Evolutionary conservation across 805 yeast genomes (phyloP), one percentile per base, ranked within the genome.

Genomic region (Kuraishia hungarica): DNA sequence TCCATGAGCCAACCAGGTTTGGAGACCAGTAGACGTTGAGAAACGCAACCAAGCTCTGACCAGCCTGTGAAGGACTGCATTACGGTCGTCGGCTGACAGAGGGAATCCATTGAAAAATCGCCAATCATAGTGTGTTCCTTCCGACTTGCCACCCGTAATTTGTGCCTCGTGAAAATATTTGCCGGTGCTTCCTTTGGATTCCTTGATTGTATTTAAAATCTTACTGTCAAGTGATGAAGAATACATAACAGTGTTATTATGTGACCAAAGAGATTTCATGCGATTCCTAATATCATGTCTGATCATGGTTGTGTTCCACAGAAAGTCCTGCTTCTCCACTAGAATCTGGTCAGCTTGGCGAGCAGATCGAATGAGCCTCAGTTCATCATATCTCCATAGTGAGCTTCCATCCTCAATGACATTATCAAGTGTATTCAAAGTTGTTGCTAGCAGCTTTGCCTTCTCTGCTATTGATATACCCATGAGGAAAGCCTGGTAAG

Each of bases 1-100:
- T 1, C 90, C 90, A 63, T 84, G 88, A 1, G 86, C 86, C 7
- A 83, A 70, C 88, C 86, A 83, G 3, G 86, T 74, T 10, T 72
- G 67, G 8, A 82, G 58, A 1, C 81, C 81, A 51, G 73, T 67
- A 2, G 75, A 67, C 35, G 69, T 64, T 24, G 81, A 63, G 58
- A 82, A 81, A 51, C 77, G 69, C 46, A 81, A 70, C 73, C 81
- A 82, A 2, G 80, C 80, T 54, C 83, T 71, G 2, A 80, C 66
- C 53, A 81, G 56, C 19, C 82, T 70, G 60, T 81, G 84, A 22
- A 78, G 61, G 1, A 72, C 60, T 2, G 70, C 68, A 48, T 69
- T 72, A 51, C 69, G 69, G 51, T 73, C 73, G 63, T 58, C 65
- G 58, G 64, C 75, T 35, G 80, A 75, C 57, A 66, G 70, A 63